Base-by-base conservation (phyloP, 805 yeast genomes). In the Starmerella floris region DNA sequence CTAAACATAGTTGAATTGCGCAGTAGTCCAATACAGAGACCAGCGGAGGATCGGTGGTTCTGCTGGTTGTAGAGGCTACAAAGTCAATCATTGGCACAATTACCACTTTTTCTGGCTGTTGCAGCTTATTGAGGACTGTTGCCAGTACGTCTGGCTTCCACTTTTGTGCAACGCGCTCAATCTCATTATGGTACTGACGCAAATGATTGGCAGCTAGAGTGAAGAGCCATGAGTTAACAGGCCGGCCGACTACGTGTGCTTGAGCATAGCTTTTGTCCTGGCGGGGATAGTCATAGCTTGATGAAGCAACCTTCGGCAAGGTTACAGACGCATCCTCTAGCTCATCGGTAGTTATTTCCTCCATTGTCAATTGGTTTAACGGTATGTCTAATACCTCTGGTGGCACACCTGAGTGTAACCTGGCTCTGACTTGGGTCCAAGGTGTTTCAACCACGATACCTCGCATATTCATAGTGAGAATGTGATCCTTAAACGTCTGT, bases 1-100 rank as follows among this genome's bases (percentile, higher is more conserved):
- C 50, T 2, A 52, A 38, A n/a, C 51, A 48, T 27, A 50, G 39
- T 11, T 42, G 35, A 15, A 46, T 43, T 3, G 51, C 56, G 27
- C 45, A 43, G 26, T 42, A 37, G 30, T 44, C 45, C 15, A 35
- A 35, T 2, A 41, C 45, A 9, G 51, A 41, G 15, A 40, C 40
- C 8, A 9, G 28, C 13, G 28, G 13, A 25, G 28, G 13, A 8
- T 25, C 13, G 22, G 11, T 31, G 21, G 21, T 11, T 11, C 22
- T 30, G 27, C 27, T 15, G 16, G 31, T 28, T 5, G n/a, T 15
- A 8, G n/a, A 8, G 10, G 16, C n/a, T 22, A 31, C 34, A 31
- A 31, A 31, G 9, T 31, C 34, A 6, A 6, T 8, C 8, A 31
- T 8, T 8, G 34, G 34, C 9, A 31, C 4, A 17, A 31, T 17